A percentile compares a stretch with the other conserved stretches of the same genome.
Evolutionary conservation across 495 filamentous ascomycete genomes (phyloP).

Genomic region (Podospora pseudoanserina): DNA sequence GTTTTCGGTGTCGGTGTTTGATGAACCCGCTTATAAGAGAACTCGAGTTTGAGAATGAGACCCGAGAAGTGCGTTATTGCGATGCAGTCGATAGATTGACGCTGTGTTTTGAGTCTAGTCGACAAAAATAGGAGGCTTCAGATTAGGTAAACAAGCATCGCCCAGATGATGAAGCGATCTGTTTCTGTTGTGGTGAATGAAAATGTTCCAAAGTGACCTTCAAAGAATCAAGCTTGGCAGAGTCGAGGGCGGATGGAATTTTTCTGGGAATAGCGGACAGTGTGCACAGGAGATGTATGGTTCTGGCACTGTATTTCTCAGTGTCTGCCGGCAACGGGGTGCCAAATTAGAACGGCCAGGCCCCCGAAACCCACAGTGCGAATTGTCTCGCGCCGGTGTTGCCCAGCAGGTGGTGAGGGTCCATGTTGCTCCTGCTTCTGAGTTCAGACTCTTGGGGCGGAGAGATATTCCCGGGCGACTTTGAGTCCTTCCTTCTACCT

Average conservation of each 20-base stretch:
- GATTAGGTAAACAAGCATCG: not conserved
- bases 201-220: not conserved
- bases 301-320: not conserved
- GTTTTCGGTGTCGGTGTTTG: not conserved
- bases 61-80: too few relatives aligned
- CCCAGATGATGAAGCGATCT: not conserved
- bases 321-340: not conserved
- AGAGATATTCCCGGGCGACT: too few relatives aligned
- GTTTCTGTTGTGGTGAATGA: not conserved
- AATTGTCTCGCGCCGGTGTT: not conserved
- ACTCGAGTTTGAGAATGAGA: not conserved
- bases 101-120: not conserved
- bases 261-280: not conserved
- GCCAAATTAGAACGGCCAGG: not conserved
- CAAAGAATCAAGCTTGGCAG: not conserved
- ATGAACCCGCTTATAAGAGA: conserved; percentile 5
- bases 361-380: not conserved
- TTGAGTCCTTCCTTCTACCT: too few relatives aligned
- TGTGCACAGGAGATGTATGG: not conserved
- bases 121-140: not conserved
- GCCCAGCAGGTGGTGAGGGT: too few relatives aligned
- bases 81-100: not conserved
- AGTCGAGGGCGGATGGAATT: not conserved
- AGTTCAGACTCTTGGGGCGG: too few relatives aligned
- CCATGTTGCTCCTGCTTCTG: too few relatives aligned